Evolutionary conservation across 495 filamentous ascomycete species (phyloP), one percentile per base, ranked within the genome.

Genomic region (Pseudomonodictys pantanalensis): DNA sequence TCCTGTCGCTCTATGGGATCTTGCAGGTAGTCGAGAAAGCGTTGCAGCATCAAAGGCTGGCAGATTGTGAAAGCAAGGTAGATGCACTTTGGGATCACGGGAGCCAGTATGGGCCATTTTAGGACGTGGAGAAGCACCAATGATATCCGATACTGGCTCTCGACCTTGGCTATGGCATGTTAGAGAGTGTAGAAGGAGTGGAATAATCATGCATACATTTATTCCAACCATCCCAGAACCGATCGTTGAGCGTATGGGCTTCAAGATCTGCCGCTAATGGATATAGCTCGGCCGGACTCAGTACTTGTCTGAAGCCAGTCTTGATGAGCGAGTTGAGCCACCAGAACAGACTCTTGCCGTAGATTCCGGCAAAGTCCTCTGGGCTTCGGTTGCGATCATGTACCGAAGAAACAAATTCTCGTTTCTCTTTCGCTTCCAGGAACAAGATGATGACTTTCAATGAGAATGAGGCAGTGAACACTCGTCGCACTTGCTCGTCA

Each of bases 41-140:
- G 69, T 33, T 80, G 74, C 12, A 89, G 74, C 23, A 89, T 74
- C 33, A 89, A 75, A 2, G 86, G 85, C 63, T 87, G 85, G 32
- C 77, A 78, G 59, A 84, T 81, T 45, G 71, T 78, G 62, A 88
- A 82, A 0, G 72, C 84, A 24, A 79, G 81, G 2, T 82, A 74
- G 24, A 70, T 77, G 1, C 80, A 67, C 20, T 83, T 69, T 1
- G 84, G 81, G 2, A 77, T 74, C 2, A 22, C n/a, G 43, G 82
- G 68, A 6, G 70, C 79, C 9, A 29, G 20, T 5, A 43, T 33
- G 2, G 25, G 26, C 17, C 25, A 33, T 17, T 24, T 20, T 3
- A 33, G 17, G n/a, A 8, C 23, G 4, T 17, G 5, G 23, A 18
- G 23, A 1, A 24, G 23, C 15, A 11, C 22, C 1, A 11, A 1